phyloP scores from a whole-genome alignment of 768 basidiomycete species.

The Agrocybe pediades region DNA sequence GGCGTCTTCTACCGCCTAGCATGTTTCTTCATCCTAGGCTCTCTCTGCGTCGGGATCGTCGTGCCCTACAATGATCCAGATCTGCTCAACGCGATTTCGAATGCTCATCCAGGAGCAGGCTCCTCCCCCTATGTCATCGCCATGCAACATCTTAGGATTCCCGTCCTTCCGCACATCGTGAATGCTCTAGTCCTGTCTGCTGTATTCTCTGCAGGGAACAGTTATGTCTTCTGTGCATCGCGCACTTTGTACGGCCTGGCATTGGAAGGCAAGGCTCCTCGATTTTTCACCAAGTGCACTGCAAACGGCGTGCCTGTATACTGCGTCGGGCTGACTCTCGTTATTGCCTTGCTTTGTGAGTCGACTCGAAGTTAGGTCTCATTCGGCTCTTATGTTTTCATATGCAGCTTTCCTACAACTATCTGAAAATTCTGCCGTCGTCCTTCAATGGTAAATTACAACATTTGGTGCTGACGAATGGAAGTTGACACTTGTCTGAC shows the following conservation, averaged over 20 bases:
- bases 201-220: constrained; percentile 74
- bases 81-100: constrained; percentile 53
- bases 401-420: constrained; percentile 49
- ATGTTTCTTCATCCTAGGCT: constrained; percentile 75
- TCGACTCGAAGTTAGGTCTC: not conserved
- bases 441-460: constrained; percentile 50
- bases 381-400: not conserved
- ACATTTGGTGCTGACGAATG: too few species aligned
- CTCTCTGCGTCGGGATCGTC: constrained; percentile 74
- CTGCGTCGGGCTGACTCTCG: constrained; percentile 46
- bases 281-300: constrained; percentile 53
- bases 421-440: constrained; percentile 47
- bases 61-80: constrained; percentile 71
- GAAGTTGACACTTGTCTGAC: not conserved
- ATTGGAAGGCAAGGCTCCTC: constrained; percentile 61
- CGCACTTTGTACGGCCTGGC: constrained; percentile 57
- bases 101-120: constrained; percentile 58
- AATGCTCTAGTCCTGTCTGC: constrained; percentile 71
- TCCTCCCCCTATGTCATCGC: constrained; percentile 87
- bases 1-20: constrained; percentile 81
- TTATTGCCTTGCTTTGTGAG: constrained; percentile 38
- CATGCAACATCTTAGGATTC: constrained; percentile 69
- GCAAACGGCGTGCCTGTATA: constrained; percentile 58
- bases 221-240: constrained; percentile 63
- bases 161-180: constrained; percentile 65